Conservation (phyloP, 257 asterid species). For the Linderniella brevidens region DNA sequence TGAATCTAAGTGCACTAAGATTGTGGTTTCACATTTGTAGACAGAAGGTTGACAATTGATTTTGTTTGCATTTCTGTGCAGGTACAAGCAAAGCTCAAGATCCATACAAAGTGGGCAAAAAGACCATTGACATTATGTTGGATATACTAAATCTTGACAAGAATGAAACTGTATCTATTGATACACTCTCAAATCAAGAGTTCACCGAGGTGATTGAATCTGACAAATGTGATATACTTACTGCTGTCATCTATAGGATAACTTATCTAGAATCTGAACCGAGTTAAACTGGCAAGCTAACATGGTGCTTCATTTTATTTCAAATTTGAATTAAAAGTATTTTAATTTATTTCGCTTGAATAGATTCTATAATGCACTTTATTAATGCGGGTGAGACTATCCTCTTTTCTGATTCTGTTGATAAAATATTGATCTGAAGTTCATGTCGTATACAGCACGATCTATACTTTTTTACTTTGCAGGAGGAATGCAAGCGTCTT, state of each 20-base stretch:
- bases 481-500: conserved; percentile 99
- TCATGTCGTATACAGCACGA: background rate
- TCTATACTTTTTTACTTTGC: conserved; percentile 13
- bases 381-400: background rate
- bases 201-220: conserved; percentile 69
- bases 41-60: background rate
- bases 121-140: conserved; percentile 59
- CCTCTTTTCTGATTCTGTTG: background rate
- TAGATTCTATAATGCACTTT: background rate
- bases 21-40: too few species aligned
- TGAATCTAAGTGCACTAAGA: background rate
- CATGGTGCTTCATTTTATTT: too few species aligned
- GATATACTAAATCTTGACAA: conserved; percentile 87
- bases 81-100: conserved; percentile 75
- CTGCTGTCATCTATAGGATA: conserved; percentile 1
- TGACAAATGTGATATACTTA: conserved; percentile 5
- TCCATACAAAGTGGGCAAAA: conserved; percentile 88
- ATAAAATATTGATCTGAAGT: background rate
- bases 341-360: conserved; percentile 5
- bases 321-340: background rate
- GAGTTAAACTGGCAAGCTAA: background rate
- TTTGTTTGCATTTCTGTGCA: conserved; percentile 20
- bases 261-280: background rate
- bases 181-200: conserved; percentile 91
- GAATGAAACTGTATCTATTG: conserved; percentile 77